Evolutionary conservation across 805 yeast species (phyloP).

Genomic region (Candida koratica): DNA sequence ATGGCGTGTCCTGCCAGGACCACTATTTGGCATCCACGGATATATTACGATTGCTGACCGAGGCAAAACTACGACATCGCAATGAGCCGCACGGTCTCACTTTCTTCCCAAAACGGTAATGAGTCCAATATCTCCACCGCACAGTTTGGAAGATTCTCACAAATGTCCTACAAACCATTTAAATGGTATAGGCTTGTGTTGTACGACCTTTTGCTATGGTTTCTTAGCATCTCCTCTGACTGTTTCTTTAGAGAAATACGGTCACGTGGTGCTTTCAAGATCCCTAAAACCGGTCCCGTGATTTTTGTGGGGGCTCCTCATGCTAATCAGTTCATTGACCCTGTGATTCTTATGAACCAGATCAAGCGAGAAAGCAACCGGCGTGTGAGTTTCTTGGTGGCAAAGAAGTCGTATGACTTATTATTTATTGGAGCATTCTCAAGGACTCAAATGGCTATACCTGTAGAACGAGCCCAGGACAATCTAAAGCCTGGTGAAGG

Average conservation of each 20-base stretch:
- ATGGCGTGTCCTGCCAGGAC: too few relatives aligned
- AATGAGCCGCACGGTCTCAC: not conserved
- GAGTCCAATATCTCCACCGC: not conserved
- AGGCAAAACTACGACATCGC: not conserved
- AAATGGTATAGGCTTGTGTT: slow-evolving; percentile 26
- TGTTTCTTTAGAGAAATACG: slow-evolving; percentile 85
- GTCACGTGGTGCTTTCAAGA: slow-evolving; percentile 77
- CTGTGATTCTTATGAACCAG: slow-evolving; percentile 78
- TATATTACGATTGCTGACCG: slow-evolving; percentile 4
- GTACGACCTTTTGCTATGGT: slow-evolving; percentile 39
- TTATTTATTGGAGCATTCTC: slow-evolving; percentile 73
- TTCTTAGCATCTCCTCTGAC: slow-evolving; percentile 40
- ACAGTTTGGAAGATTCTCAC: too few relatives aligned
- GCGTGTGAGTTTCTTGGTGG: slow-evolving; percentile 76
- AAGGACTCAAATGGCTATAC: slow-evolving; percentile 74
- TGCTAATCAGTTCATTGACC: slow-evolving; percentile 88
- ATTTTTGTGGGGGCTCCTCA: slow-evolving; percentile 96
- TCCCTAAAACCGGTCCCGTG: slow-evolving; percentile 72
- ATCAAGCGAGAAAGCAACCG: slow-evolving; percentile 65
- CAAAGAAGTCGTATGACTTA: slow-evolving; percentile 69
- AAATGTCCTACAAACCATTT: slow-evolving; percentile 12
- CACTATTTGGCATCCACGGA: too few relatives aligned
- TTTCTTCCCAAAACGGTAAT: not conserved
- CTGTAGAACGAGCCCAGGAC: slow-evolving; percentile 91
- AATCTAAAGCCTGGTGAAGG: slow-evolving; percentile 68